Conservation (phyloP, 2,329 filamentous ascomycete genomes). For the Fusarium hostae region DNA sequence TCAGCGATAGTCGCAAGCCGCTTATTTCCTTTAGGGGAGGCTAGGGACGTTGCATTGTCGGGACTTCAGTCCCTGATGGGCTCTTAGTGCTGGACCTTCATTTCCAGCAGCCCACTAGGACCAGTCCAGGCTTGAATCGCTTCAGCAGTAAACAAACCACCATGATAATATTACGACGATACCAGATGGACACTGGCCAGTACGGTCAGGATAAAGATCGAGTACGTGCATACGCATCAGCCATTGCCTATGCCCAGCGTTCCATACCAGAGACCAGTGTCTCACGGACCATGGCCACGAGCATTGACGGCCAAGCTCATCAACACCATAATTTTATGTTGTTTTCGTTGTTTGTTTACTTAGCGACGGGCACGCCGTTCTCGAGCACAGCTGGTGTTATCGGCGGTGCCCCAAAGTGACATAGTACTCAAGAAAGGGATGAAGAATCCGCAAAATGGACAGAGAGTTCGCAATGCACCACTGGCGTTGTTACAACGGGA, state of each 20-base stretch:
- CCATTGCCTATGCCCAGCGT: conserved; percentile 32
- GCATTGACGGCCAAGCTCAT: conserved; percentile 23
- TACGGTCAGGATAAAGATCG: conserved; percentile 26
- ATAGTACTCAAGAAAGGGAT: neutral
- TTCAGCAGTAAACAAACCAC: conserved; percentile 24
- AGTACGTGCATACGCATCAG: conserved; percentile 31
- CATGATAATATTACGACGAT: conserved; percentile 11
- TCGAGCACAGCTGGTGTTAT: conserved; percentile 19
- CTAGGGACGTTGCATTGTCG: conserved; percentile 27
- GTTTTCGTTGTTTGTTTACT: conserved; percentile 45
- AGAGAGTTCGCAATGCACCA: neutral
- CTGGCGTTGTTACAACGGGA: neutral
- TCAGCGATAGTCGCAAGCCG: conserved; percentile 34
- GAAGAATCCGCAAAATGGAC: neutral
- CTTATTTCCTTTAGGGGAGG: conserved; percentile 32
- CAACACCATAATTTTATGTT: conserved; percentile 14
- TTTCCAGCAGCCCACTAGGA: conserved; percentile 35
- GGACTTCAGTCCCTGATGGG: conserved; percentile 30
- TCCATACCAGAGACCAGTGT: conserved; percentile 34
- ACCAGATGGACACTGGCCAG: conserved; percentile 15
- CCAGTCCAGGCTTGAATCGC: conserved; percentile 30
- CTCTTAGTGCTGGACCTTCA: conserved; percentile 36
- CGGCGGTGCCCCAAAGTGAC: conserved; percentile 4
- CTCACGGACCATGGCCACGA: conserved; percentile 32
- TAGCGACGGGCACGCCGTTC: conserved; percentile 16